These are phyloP conservation scores for Myxozyma vanderwaltii DNA, from an alignment of 805 yeast genomes.

Conservation along the genomic window DNA sequence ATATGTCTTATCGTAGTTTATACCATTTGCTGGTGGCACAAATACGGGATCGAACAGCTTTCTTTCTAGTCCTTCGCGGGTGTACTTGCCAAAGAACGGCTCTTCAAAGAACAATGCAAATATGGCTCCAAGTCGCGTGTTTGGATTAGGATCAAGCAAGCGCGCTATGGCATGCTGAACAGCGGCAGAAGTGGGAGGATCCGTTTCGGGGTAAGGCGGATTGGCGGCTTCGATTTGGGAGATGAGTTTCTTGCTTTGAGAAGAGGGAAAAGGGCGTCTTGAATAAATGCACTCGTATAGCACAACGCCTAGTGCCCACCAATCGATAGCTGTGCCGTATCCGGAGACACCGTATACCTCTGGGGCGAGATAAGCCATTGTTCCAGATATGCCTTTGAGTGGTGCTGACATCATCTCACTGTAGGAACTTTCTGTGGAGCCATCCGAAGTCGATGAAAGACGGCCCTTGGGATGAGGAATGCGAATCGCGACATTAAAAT, in stretches of 20 bases:
- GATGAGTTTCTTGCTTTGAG: conserved; percentile 7
- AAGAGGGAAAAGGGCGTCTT: conserved; percentile 36
- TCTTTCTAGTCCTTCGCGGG: conserved; percentile 21
- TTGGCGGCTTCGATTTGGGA: conserved; percentile 12
- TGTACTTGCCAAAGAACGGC: conserved; percentile 62
- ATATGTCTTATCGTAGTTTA: conserved; percentile 19
- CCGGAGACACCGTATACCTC: conserved; percentile 36
- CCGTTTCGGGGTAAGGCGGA: conserved; percentile 31
- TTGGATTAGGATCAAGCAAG: conserved; percentile 64
- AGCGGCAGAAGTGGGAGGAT: conserved; percentile 54
- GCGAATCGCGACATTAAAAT: conserved; percentile 49
- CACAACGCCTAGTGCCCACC: conserved; percentile 44
- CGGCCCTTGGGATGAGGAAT: background rate
- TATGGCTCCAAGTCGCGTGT: conserved; percentile 64
- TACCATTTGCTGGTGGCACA: conserved; percentile 15
- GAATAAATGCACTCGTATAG: conserved; percentile 41
- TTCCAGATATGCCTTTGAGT: conserved; percentile 37
- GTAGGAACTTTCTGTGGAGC: background rate
- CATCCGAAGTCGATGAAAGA: background rate
- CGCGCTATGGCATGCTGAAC: conserved; percentile 73
- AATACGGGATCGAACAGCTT: conserved; percentile 19
- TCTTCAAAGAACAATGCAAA: conserved; percentile 75
- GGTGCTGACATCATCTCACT: background rate
- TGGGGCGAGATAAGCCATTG: conserved; percentile 39
- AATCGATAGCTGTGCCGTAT: conserved; percentile 39